Evolutionary conservation across 108 stramenopile species (phyloP), one percentile per base, ranked within the genome.

Genomic region (Pseudonitzschia multiseries): DNA sequence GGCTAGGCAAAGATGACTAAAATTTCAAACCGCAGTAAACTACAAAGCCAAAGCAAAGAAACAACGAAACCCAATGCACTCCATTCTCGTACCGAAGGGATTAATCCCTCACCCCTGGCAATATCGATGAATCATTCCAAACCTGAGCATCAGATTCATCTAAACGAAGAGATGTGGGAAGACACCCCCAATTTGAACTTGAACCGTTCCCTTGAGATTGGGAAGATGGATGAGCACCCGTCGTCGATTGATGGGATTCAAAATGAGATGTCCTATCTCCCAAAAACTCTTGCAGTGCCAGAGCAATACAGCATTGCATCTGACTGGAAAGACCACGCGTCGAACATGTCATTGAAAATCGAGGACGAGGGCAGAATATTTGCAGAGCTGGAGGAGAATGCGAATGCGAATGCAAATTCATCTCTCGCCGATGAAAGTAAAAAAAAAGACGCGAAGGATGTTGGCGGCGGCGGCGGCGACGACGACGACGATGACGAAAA

Each of bases 81-180:
- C 46, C 4, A 10, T 18, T 10, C 13, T 2, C 2, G 1, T 14
- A 18, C 46, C 4, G 12, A 48, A 18, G 46, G 8, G 4, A 10
- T 10, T 48, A 5, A 8, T 48, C 12, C 13, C 18, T 14, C 24
- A 56, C 54, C 22, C 1, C 10, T n/a, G n/a, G 1, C 50, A 51
- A 51, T 51, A 26, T 62, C 61, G 61, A 62, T n/a, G 61, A 21
- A 62, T 13, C 32, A 62, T 62, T 62, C 61, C 29, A 33, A 62
- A 62, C 61, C 61, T 15, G 61, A 62, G 29, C 40, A 33, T 33
- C 33, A 62, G 15, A 21, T 36, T 62, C 61, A 62, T 62, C n/a
- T 3, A 33, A 62, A 9, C n/a, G 1, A n/a, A 42, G 36, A 15
- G 36, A 33, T 59, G 57, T 15, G 29, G 57, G 57, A 13, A 0